Evolutionary conservation across 176 grass and related monocot species (phyloP), one percentile per base, ranked within the genome.

Genomic region (Pharus latifolius): DNA sequence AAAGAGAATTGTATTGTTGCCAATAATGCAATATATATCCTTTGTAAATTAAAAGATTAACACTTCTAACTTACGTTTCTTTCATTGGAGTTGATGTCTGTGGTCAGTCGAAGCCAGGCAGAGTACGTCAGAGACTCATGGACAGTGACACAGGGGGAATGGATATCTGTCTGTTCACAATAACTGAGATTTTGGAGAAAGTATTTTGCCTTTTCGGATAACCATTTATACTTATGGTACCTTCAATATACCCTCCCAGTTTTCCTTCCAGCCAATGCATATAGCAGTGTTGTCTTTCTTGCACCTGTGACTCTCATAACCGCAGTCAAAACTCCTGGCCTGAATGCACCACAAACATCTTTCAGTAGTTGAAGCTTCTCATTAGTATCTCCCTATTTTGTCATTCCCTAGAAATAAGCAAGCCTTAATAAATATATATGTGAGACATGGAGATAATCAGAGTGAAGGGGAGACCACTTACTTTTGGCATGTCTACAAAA

Each of bases 251-350:
- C 19, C 70, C 83, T 61, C 54, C n/a, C 62, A 54, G 83, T 85
- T 75, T 85, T 85, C 45, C 83, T 85, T 63, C 83, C 83, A 37
- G 83, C 70, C 68, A 80, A 75, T 68, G 80, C 83, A 75, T 80
- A 75, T 45, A 85, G 42, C 33, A 85, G 41, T 54, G 83, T 85
- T 30, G 83, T 85, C 51, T 85, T 85, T 44, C 83, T 76, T 34
- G 83, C 83, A 28, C 83, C 83, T 14, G 83, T 85, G 6, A 85
- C 29, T 55, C 83, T 76, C 83, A 85, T 85, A 25, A 85, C 33
- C 62, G 76, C 83, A 29, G 69, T 85, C 69, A 85, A 44, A 44
- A 85, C 63, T 49, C 83, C 76, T 10, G 83, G 83, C 53, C 63
- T 64, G 56, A 85, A 69, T 15, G 69, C 68, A 52, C 83, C 83